phyloP scores from a whole-genome alignment of 768 basidiomycete species.

The Mycena vulgaris region DNA sequence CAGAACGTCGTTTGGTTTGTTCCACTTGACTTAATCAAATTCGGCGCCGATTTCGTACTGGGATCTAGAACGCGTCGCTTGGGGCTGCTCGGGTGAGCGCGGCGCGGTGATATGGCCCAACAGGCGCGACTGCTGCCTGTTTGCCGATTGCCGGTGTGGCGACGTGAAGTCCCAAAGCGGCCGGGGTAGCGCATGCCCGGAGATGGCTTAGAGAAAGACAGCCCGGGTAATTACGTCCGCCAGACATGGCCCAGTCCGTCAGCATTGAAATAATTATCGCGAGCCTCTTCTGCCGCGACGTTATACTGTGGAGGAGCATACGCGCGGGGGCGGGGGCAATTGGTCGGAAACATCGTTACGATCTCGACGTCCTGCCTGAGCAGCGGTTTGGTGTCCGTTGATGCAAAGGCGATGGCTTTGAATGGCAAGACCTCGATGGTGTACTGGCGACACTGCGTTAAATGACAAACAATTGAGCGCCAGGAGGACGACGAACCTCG shows the following conservation, averaged over 20 bases:
- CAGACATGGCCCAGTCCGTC: conserved; percentile 35
- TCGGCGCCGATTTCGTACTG: conserved; percentile 72
- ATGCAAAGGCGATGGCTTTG: conserved; percentile 35
- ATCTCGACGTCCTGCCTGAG: conserved; percentile 36
- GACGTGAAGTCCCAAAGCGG: neutral
- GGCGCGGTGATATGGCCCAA: too few species aligned
- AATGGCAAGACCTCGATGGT: conserved; percentile 40
- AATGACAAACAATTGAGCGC: neutral
- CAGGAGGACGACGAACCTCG: conserved; percentile 22
- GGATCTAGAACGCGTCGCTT: neutral
- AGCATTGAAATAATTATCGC: conserved; percentile 33
- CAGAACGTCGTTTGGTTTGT: conserved; percentile 96
- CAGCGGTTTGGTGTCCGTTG: conserved; percentile 23
- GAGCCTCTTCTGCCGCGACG: conserved; percentile 25
- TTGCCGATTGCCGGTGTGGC: too few species aligned
- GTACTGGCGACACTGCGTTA: conserved; percentile 25
- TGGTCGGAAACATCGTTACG: conserved; percentile 36
- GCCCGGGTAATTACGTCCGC: conserved; percentile 23
- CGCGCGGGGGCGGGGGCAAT: conserved; percentile 24
- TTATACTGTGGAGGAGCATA: conserved; percentile 40
- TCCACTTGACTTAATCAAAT: conserved; percentile 95
- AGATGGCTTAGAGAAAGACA: neutral
- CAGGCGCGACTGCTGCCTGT: too few species aligned
- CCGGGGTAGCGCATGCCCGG: neutral
- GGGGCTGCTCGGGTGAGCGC: neutral